These are phyloP conservation scores for Cadophora gregata DNA, from an alignment of 2,329 filamentous ascomycete species.

Conservation along the genomic window DNA sequence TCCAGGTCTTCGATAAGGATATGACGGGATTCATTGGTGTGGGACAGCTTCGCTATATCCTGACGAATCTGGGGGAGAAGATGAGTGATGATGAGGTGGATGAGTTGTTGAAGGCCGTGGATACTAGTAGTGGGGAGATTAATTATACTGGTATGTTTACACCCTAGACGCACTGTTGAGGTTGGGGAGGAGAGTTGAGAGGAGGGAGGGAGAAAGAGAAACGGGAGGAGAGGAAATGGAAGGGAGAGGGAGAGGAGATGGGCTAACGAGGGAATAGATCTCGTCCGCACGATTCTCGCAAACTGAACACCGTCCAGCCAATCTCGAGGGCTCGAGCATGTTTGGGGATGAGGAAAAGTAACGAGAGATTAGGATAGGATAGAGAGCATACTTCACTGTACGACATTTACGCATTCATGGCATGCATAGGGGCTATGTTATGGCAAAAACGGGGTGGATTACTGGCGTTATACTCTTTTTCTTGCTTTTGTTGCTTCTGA, in stretches of 20 bases:
- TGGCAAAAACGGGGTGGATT: slow-evolving; percentile 12
- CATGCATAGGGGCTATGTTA: slow-evolving; percentile 29
- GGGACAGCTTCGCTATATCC: slow-evolving; percentile 95
- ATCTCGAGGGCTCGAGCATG: neutral
- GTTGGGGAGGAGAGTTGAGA: neutral
- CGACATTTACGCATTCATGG: slow-evolving; percentile 32
- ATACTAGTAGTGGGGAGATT: slow-evolving; percentile 94
- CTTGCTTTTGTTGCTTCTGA: neutral
- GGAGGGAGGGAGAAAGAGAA: too few species aligned
- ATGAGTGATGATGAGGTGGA: slow-evolving; percentile 99
- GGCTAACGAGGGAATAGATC: slow-evolving; percentile 58
- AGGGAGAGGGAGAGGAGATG: slow-evolving; percentile 2
- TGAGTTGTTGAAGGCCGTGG: slow-evolving; percentile 97
- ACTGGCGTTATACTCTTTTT: slow-evolving; percentile 20
- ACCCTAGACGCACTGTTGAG: neutral
- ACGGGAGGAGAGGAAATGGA: slow-evolving; percentile 1
- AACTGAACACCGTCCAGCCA: slow-evolving; percentile 67
- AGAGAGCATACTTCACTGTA: slow-evolving; percentile 34
- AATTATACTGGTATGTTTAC: slow-evolving; percentile 84
- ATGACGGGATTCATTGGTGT: slow-evolving; percentile 98
- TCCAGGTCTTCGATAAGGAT: slow-evolving; percentile 99
- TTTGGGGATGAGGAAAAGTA: slow-evolving; percentile 1
- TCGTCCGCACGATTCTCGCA: slow-evolving; percentile 85
- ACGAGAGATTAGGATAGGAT: neutral
- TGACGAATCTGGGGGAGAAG: slow-evolving; percentile 98